Evolutionary conservation across 2,329 filamentous ascomycete genomes (phyloP).

Genomic region (Dothistroma septosporum): DNA sequence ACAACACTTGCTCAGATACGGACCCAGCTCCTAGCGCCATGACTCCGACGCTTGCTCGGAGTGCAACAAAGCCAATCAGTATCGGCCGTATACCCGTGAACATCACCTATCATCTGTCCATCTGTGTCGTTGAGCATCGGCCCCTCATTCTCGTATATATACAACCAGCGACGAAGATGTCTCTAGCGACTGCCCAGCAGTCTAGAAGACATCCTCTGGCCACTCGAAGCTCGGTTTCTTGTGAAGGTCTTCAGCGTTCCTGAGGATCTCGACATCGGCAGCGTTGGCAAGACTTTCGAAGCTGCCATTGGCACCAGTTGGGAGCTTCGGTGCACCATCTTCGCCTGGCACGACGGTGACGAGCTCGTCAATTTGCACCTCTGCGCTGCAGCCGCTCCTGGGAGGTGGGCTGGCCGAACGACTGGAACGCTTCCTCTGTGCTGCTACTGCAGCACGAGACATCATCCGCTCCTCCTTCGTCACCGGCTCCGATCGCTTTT

Average conservation of each 20-base stretch:
- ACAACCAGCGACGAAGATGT: background rate
- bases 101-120: background rate
- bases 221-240: conserved; percentile 27
- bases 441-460: conserved; percentile 24
- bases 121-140: background rate
- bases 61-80: background rate
- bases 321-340: conserved; percentile 21
- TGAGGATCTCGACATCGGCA: conserved; percentile 5
- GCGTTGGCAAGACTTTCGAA: conserved; percentile 12
- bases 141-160: background rate
- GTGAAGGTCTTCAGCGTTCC: background rate
- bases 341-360: conserved; percentile 23
- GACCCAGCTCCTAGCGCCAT: background rate
- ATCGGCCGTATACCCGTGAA: background rate
- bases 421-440: conserved; percentile 16
- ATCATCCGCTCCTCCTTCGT: conserved; percentile 22
- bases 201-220: conserved; percentile 37
- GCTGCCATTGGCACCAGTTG: conserved; percentile 13
- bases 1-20: background rate
- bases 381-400: conserved; percentile 15
- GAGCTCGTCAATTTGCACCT: conserved; percentile 16
- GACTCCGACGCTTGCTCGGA: background rate
- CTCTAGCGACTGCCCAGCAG: background rate
- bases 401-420: conserved; percentile 22
- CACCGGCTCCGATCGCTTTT: conserved; percentile 21